Evolutionary conservation across 2,329 filamentous ascomycete genomes (phyloP), one percentile per base, ranked within the genome.

Genomic region (Talaromyces amestolkiae): DNA sequence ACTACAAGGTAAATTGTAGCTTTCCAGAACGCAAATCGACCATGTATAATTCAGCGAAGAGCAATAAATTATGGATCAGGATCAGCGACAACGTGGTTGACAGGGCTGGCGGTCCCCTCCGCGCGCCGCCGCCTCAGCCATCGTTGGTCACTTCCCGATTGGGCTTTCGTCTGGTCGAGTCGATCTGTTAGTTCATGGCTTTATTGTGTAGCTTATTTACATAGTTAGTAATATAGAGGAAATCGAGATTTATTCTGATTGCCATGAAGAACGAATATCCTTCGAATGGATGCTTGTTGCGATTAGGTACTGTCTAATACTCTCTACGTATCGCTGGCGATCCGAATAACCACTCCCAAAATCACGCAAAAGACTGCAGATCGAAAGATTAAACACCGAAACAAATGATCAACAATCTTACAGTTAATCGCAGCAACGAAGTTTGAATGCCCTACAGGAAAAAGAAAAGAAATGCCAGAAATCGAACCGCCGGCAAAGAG

Each of bases 71-170:
- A 61, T 43, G 37, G 58, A 45, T 60, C 47, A 47, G 63, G 64
- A 65, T 65, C 64, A 65, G 59, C 64, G 45, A 53, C 58, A 65
- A 65, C 64, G 64, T 65, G 64, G 64, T 65, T 62, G 64, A 65
- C 64, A 65, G 64, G 64, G 64, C 64, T 62, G 64, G 49, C 56
- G 37, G 49, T 56, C 61, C 56, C 35, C 56, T 59, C 56, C 56
- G 37, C 39, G 56, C 56, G 56, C 56, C 49, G 61, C 45, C 45
- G 61, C 61, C 49, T 41, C 61, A 43, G 61, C 61, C 61, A 62
- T 51, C 61, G 53, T 54, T 37, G 45, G 45, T 37, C 59, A 61
- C 37, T 43, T 62, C 47, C 60, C 49, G 60, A 54, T 54, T 54
- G 56, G 56, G 53, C 53, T 39, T 39, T 56, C 53, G 19, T 56